phyloP scores from a whole-genome alignment of 192 early-diverging fungal genomes.

The Gamsiella multidivaricata region DNA sequence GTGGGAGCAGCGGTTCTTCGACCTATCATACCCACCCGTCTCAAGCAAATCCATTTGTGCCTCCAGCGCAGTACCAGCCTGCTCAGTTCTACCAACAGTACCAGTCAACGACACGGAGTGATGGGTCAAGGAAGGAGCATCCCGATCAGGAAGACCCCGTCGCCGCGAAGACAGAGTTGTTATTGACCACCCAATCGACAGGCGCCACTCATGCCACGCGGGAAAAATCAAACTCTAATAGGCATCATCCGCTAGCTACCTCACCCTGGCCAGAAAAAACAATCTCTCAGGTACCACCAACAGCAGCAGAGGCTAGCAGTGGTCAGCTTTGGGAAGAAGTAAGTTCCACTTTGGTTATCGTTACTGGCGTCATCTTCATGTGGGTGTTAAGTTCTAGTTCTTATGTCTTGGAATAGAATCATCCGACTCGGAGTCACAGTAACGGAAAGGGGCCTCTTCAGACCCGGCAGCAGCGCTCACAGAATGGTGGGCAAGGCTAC shows the following conservation, averaged over 20 bases:
- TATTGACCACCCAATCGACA: not conserved
- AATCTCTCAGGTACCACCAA: not conserved
- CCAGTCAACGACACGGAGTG: not conserved
- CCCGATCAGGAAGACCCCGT: slow-evolving; percentile 23
- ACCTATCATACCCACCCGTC: slow-evolving; percentile 32
- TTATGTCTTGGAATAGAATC: not conserved
- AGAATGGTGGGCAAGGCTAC: no score
- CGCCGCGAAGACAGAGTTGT: not conserved
- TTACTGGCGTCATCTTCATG: no score
- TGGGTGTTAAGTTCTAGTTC: no score
- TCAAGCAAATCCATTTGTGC: slow-evolving; percentile 29
- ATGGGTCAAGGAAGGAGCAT: slow-evolving; percentile 1
- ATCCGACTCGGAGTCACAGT: not conserved
- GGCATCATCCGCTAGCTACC: not conserved
- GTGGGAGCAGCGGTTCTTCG: not conserved
- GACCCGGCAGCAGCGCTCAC: slow-evolving; percentile 7
- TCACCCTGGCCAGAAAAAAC: not conserved
- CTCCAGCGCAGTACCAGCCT: slow-evolving; percentile 23
- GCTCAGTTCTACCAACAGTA: slow-evolving; percentile 14
- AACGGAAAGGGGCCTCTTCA: not conserved
- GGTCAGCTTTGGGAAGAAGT: no score
- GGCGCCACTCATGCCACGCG: not conserved
- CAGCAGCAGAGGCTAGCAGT: no score
- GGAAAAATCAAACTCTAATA: slow-evolving; percentile 23
- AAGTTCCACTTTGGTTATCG: no score